These are phyloP conservation scores for Diaporthe citrichinensis DNA, from an alignment of 2,329 filamentous ascomycete species.

Conservation along the genomic window DNA sequence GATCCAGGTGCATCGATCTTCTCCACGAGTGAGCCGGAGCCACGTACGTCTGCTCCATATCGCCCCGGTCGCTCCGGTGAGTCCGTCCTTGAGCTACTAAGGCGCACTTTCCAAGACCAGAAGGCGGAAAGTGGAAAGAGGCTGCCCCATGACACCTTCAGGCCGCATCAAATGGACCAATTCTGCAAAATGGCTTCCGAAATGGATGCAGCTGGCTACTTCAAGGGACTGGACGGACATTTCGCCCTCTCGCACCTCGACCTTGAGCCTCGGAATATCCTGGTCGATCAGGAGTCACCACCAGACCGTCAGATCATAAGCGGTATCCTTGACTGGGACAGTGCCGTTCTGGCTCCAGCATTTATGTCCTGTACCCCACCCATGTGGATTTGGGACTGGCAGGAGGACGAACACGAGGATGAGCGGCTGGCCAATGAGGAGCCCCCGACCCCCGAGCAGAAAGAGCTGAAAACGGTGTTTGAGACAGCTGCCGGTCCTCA, in stretches of 20 bases:
- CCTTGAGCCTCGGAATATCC: slow-evolving; percentile 48
- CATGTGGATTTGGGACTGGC: slow-evolving; percentile 50
- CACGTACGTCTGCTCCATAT: background rate
- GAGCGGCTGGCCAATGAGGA: slow-evolving; percentile 39
- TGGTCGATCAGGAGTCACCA: slow-evolving; percentile 43
- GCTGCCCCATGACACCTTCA: background rate
- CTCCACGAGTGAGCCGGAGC: background rate
- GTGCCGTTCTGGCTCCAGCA: slow-evolving; percentile 48
- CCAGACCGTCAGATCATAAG: slow-evolving; percentile 41
- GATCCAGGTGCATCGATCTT: background rate
- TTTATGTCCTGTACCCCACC: slow-evolving; percentile 51
- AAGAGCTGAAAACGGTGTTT: slow-evolving; percentile 48
- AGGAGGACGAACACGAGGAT: slow-evolving; percentile 44
- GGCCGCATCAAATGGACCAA: background rate
- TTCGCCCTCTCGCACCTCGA: slow-evolving; percentile 46
- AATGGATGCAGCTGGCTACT: background rate
- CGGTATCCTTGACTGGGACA: slow-evolving; percentile 51
- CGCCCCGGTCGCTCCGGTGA: background rate
- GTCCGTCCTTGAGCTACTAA: background rate
- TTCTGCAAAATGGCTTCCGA: background rate
- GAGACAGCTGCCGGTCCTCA: slow-evolving; percentile 46
- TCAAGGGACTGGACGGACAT: background rate
- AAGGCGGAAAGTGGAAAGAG: background rate
- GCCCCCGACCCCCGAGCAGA: slow-evolving; percentile 33
- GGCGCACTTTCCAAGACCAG: background rate